Evolutionary conservation across 2,329 filamentous ascomycete genomes (phyloP), one percentile per base, ranked within the genome.

Genomic region (Fusarium keratoplasticum): DNA sequence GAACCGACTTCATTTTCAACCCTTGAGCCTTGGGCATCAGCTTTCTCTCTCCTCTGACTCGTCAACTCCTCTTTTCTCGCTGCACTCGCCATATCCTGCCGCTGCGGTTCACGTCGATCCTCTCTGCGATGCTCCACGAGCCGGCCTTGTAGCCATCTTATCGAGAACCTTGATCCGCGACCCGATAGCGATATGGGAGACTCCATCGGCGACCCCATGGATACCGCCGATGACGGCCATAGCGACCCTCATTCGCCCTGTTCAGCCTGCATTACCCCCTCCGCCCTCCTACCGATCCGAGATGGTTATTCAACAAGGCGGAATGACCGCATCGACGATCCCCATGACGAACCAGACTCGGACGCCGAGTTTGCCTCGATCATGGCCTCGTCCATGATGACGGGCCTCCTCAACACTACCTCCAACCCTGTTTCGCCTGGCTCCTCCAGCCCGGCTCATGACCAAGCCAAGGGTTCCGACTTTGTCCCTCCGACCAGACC

Each of bases 391-490:
- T 83, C 83, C 61, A 82, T 83, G 80, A 72, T 83, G 44, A 77
- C 80, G 22, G 76, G 79, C 27, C 78, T 83, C 22, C 78, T 83
- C 72, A 83, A 82, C 57, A 83, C 84, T 25, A 79, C 85, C 5
- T 89, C 88, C n/a, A 89, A 87, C 59, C 88, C 88, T 5, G 87
- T 89, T 18, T 88, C 87, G 5, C 87, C 88, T 0, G 88, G 87
- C 31, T 86, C 88, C 16, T 85, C 87, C 7, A 89, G 87, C 71
- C 87, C 87, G 40, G 86, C 86, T 27, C 82, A 86, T 58, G 84
- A 87, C 42, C 87, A 86, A 67, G 79, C 81, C 66, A 87, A 87
- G 66, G 78, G 86, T 38, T 63, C 75, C 33, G 73, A 76, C n/a
- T 80, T 82, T 67, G 77, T 82, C 10, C 82, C 81, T 18, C 81